Evolutionary conservation across 2,329 filamentous ascomycete genomes (phyloP), one percentile per base, ranked within the genome.

Genomic region (Tothia fuscella): DNA sequence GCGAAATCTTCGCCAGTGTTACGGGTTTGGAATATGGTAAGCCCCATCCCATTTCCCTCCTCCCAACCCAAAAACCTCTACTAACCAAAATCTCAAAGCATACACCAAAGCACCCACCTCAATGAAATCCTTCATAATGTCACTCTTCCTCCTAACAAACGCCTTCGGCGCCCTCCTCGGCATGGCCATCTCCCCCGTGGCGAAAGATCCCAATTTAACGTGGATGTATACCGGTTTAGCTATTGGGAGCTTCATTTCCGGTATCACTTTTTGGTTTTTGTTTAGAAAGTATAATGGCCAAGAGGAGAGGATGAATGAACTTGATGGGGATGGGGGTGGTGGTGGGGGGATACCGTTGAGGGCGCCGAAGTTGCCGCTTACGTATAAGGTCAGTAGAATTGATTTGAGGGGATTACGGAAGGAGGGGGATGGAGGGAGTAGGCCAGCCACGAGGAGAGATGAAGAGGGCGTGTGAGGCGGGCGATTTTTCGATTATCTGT

Each of bases 161-260:
- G 76, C 74, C 3, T 65, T 74, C 33, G 73, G 72, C 3, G 68
- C 73, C 2, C 72, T 71, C 24, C 59, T 85, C 17, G 75, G 72
- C 2, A 72, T 78, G 49, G 71, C 77, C 2, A 61, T 83, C 10
- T 69, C 74, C 2, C 74, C 78, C 0, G 60, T 68, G 4, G 71
- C 75, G 5, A 69, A 69, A 43, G 75, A 85, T 53, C 80, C 80
- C 17, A 67, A 75, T 49, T 69, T 82, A 50, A 53, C 78, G 44
- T 82, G 76, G 75, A 71, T 83, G 67, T 82, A 80, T 51, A 64
- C 66, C 19, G 72, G 72, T 16, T 58, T 80, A n/a, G 68, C 67
- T 4, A 51, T 60, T 41, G 64, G 65, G 13, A 68, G 71, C 1
- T 66, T 67, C 41, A 21, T 63, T 2, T 62, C 66, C 3, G 72